Evolutionary conservation across 2,329 filamentous ascomycete species (phyloP).

Genomic region (Alternaria burnsii): DNA sequence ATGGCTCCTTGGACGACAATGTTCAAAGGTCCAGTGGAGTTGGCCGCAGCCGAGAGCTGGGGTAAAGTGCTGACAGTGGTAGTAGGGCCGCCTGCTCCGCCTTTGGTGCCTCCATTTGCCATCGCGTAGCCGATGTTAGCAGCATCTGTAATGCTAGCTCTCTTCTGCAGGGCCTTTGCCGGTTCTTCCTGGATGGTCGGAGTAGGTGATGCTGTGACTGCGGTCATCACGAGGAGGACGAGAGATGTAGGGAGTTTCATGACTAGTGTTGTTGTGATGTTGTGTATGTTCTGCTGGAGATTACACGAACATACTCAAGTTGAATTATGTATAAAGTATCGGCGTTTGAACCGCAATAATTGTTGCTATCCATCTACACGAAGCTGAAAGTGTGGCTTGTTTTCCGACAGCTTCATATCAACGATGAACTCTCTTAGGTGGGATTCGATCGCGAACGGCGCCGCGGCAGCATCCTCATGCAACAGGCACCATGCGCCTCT

Average conservation of each 20-base stretch:
- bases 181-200: conserved; percentile 15
- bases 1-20: conserved; percentile 39
- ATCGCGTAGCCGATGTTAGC: conserved; percentile 54
- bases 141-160: conserved; percentile 26
- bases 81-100: conserved; percentile 61
- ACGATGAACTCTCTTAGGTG: conserved; percentile 20
- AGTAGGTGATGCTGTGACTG: conserved; percentile 25
- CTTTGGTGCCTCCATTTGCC: conserved; percentile 61
- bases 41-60: conserved; percentile 59
- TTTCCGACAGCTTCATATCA: conserved; percentile 14
- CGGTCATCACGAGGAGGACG: conserved; percentile 15
- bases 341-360: conserved; percentile 12
- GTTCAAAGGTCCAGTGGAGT: conserved; percentile 26
- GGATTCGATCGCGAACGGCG: conserved; percentile 7
- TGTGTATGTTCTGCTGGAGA: neutral
- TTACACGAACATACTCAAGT: neutral
- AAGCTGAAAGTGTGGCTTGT: conserved; percentile 1
- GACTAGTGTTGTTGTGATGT: neutral
- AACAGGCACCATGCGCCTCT: conserved; percentile 5
- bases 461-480: conserved; percentile 3
- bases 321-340: conserved; percentile 14
- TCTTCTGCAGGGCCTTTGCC: conserved; percentile 20
- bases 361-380: neutral
- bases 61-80: conserved; percentile 63
- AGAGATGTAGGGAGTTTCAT: conserved; percentile 26